Percentiles rank a stretch among this genome's conserved stretches.
These are phyloP conservation scores for Lanmaoa pseudosensibilis DNA, from an alignment of 768 basidiomycete species.

Conservation along the genomic window DNA sequence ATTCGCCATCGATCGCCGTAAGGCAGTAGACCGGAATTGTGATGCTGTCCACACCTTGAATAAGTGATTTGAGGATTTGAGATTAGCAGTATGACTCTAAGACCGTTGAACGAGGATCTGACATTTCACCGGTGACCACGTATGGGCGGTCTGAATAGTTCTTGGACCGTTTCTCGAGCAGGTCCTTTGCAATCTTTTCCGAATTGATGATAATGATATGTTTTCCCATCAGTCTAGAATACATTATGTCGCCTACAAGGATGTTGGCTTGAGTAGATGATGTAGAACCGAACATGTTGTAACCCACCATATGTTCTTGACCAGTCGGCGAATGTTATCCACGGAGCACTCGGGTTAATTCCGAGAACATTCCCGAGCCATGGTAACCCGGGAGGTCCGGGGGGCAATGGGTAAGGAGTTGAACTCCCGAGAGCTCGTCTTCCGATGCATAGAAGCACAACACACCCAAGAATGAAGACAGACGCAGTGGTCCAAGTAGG, in stretches of 20 bases:
- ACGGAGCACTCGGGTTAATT: not conserved
- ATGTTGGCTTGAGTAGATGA: too few relatives aligned
- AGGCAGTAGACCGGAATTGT: constrained; percentile 11
- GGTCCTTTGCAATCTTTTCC: too few relatives aligned
- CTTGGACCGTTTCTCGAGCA: too few relatives aligned
- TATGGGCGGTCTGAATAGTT: constrained; percentile 10
- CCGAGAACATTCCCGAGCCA: constrained; percentile 9
- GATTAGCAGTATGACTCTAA: not conserved
- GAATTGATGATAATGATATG: constrained; percentile 14
- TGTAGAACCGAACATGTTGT: too few relatives aligned
- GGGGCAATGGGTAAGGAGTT: not conserved
- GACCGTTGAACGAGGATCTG: not conserved
- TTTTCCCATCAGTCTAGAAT: constrained; percentile 2
- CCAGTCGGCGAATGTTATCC: constrained; percentile 11
- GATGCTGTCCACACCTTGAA: constrained; percentile 18
- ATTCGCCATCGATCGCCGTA: too few relatives aligned
- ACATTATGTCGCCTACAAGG: constrained; percentile 3
- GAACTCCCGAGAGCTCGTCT: not conserved
- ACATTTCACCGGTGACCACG: constrained; percentile 1
- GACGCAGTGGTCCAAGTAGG: too few relatives aligned
- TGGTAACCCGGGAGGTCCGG: constrained; percentile 9
- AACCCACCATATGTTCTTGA: constrained; percentile 5
- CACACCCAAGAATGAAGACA: too few relatives aligned
- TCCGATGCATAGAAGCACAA: not conserved
- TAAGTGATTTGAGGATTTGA: not conserved